phyloP scores from a whole-genome alignment of 1,284 basidiomycete genomes.

The Malassezia psittaci region DNA sequence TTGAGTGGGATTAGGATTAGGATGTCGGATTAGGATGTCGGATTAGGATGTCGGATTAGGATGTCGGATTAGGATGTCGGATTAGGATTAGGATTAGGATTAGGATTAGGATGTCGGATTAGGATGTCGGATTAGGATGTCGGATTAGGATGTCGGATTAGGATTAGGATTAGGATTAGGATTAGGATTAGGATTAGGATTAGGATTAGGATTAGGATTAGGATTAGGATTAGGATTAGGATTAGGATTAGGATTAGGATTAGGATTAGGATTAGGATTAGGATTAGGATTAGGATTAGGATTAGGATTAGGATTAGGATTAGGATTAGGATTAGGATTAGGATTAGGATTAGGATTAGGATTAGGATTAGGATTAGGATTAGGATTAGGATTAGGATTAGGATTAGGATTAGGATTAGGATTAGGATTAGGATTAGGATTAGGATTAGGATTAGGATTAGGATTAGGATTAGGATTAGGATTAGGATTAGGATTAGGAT shows the following conservation, averaged over 20 bases:
- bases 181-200: constrained; percentile 1
- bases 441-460: not conserved
- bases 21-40: no score
- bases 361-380: not conserved
- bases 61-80: no score
- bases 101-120: no score
- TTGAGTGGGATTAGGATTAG: not conserved
- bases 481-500: not conserved
- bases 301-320: no score
- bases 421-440: not conserved
- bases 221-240: not conserved
- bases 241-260: no score
- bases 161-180: not conserved
- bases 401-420: not conserved
- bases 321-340: no score
- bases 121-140: no score
- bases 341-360: no score
- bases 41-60: no score
- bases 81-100: no score
- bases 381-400: not conserved
- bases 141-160: not conserved
- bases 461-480: not conserved
- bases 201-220: not conserved
- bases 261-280: no score
- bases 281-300: no score